These are phyloP conservation scores for Sistotremastrum niveocremeum DNA, from an alignment of 768 basidiomycete genomes.

Conservation along the genomic window DNA sequence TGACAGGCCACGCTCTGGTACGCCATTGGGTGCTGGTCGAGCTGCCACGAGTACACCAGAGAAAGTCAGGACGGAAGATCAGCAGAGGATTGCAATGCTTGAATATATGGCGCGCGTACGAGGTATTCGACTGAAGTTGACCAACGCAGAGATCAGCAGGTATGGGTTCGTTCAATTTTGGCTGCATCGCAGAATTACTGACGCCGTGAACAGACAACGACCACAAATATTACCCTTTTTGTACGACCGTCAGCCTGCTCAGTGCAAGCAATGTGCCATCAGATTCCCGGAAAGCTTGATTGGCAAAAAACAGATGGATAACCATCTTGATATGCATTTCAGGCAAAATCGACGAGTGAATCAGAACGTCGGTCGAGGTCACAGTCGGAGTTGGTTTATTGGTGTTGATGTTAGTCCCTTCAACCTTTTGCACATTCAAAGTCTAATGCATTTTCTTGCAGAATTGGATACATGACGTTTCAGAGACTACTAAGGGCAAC, in stretches of 20 bases:
- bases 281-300: constrained; percentile 62
- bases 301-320: constrained; percentile 69
- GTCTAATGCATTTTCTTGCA: constrained; percentile 19
- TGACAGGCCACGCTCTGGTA: constrained; percentile 33
- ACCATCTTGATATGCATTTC: constrained; percentile 95
- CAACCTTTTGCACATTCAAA: constrained; percentile 1
- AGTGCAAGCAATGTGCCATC: constrained; percentile 90
- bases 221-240: constrained; percentile 51
- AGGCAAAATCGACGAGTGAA: constrained; percentile 77
- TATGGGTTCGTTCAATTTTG: constrained; percentile 20
- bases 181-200: not conserved
- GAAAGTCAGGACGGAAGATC: constrained; percentile 17
- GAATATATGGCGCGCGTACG: too few relatives aligned
- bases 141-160: constrained; percentile 59
- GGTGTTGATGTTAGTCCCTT: constrained; percentile 52
- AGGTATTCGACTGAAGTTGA: constrained; percentile 32
- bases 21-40: constrained; percentile 36
- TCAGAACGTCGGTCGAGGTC: constrained; percentile 68
- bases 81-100: too few relatives aligned
- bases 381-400: constrained; percentile 85
- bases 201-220: constrained; percentile 29
- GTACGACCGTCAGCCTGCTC: constrained; percentile 59
- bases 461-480: constrained; percentile 80
- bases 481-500: constrained; percentile 53
- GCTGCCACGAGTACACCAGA: constrained; percentile 23